Evolutionary conservation across 2,329 filamentous ascomycete species (phyloP).

Genomic region (Fusarium sp.): DNA sequence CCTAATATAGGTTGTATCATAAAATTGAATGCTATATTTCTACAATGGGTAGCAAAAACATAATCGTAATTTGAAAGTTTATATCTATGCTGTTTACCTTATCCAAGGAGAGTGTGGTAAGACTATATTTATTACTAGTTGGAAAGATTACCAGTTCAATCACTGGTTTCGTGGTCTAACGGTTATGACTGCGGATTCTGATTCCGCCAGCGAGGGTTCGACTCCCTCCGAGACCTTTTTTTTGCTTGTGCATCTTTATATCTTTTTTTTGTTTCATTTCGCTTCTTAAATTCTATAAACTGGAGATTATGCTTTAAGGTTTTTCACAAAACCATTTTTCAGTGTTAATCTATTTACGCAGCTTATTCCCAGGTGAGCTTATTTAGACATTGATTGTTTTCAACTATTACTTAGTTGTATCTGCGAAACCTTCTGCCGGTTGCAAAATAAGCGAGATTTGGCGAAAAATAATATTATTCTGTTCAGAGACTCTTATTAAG

Average conservation of each 20-base stretch:
- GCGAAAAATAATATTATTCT: accelerated
- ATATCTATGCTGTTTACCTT: no score
- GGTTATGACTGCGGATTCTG: constrained; percentile 2
- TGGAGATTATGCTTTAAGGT: accelerated
- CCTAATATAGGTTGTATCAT: no score
- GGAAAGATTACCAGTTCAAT: accelerated
- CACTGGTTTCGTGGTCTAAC: neutral
- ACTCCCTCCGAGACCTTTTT: neutral
- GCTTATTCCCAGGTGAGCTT: accelerated
- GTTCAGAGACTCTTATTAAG: accelerated
- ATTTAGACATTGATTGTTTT: accelerated
- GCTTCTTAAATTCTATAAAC: accelerated
- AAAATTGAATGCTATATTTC: no score
- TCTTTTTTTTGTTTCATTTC: accelerated
- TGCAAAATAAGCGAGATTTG: accelerated
- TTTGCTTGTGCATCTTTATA: neutral
- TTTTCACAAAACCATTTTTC: accelerated
- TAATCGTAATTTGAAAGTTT: no score
- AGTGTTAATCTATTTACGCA: accelerated
- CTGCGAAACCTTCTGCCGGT: accelerated
- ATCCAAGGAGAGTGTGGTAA: accelerated
- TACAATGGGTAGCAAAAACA: no score
- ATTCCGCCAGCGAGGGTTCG: constrained; percentile 1
- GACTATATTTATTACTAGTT: no score
- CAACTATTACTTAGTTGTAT: no score